phyloP scores from a whole-genome alignment of 495 filamentous ascomycete genomes.

The Cenococcum geophilum region DNA sequence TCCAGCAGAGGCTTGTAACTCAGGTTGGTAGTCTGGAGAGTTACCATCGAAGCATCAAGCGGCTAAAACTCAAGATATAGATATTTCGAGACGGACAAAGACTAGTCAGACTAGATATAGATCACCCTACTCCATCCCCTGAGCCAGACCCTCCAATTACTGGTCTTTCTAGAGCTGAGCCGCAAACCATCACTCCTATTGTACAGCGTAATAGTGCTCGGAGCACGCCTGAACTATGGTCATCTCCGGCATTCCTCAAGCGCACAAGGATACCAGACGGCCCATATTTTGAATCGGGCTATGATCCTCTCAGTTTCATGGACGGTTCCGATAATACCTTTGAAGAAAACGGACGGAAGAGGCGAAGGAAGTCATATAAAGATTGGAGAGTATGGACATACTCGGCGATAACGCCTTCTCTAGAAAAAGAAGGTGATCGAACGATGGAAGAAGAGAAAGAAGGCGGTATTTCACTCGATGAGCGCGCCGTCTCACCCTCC shows the following conservation, averaged over 20 bases:
- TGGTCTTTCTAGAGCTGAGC: not conserved
- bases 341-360: constrained; percentile 62
- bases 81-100: constrained; percentile 13
- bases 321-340: constrained; percentile 48
- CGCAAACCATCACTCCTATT: not conserved
- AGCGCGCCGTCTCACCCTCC: not conserved
- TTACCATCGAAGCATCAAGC: not conserved
- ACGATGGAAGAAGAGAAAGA: constrained; percentile 13
- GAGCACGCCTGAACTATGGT: constrained; percentile 40
- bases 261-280: constrained; percentile 56
- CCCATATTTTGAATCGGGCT: constrained; percentile 50
- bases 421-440: constrained; percentile 45
- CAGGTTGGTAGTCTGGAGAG: constrained; percentile 44
- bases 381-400: constrained; percentile 65
- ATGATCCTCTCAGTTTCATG: constrained; percentile 52
- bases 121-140: constrained; percentile 19
- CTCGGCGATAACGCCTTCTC: constrained; percentile 59
- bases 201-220: not conserved
- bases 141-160: constrained; percentile 10
- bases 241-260: constrained; percentile 73
- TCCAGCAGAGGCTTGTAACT: constrained; percentile 51
- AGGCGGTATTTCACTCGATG: not conserved
- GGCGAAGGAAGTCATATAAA: constrained; percentile 60
- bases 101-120: constrained; percentile 20
- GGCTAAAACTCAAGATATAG: constrained; percentile 11